Percentiles rank a stretch among this genome's conserved stretches.
phyloP scores from a whole-genome alignment of 2,329 filamentous ascomycete species.

The Beauveria sp. region DNA sequence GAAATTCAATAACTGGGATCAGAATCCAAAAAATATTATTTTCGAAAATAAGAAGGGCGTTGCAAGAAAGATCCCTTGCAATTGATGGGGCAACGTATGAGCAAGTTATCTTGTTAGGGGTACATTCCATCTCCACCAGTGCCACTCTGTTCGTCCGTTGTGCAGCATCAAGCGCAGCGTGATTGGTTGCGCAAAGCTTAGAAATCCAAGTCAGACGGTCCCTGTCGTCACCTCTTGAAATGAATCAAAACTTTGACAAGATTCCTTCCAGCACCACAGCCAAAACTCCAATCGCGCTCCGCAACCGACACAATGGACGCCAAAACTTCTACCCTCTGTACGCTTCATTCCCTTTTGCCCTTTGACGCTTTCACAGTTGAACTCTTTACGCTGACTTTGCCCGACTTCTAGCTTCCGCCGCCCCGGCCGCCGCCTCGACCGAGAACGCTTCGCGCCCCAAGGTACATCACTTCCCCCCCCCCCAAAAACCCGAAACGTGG shows the following conservation, averaged over 20 bases:
- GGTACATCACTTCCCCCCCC: neutral
- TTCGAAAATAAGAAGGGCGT: too few species aligned
- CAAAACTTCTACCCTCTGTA: constrained; percentile 13
- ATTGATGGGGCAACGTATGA: too few species aligned
- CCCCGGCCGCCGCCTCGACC: constrained; percentile 7
- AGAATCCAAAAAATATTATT: too few species aligned
- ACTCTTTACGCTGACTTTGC: neutral
- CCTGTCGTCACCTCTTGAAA: constrained; percentile 1
- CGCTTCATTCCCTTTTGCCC: neutral
- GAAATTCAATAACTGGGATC: too few species aligned
- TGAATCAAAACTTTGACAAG: neutral
- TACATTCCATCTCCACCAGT: neutral
- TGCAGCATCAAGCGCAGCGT: neutral
- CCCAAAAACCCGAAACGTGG: neutral
- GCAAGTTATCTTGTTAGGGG: too few species aligned
- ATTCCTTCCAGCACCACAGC: neutral
- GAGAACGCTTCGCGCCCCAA: constrained; percentile 12
- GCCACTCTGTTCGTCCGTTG: neutral
- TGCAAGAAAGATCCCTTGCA: too few species aligned
- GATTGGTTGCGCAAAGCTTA: constrained; percentile 10
- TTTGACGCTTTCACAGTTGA: too few species aligned
- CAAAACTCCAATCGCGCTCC: neutral
- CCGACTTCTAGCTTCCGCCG: constrained; percentile 7
- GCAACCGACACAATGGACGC: constrained; percentile 24
- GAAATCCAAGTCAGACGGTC: constrained; percentile 6